A percentile compares a stretch with the other conserved stretches of the same genome.
Evolutionary conservation across 176 grass and related monocot species (phyloP).

Genomic region (Aegilops umbellulata): DNA sequence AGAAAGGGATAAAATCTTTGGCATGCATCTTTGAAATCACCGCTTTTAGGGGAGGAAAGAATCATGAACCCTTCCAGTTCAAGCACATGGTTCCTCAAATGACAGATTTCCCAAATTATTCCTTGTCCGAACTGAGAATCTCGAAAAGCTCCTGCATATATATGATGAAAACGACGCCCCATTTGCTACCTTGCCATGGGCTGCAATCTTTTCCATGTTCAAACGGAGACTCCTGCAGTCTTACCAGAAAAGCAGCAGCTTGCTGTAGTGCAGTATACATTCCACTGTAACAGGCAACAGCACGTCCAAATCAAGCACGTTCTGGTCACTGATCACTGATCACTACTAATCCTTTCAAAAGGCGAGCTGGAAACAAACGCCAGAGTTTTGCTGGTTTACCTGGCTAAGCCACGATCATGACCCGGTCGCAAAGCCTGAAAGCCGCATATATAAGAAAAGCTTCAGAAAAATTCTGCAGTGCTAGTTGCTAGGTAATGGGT

Average conservation of each 20-base stretch:
- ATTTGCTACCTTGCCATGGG: background rate
- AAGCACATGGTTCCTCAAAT: background rate
- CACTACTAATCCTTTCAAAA: slow-evolving; percentile 39
- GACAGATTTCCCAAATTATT: slow-evolving; percentile 22
- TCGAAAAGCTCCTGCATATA: slow-evolving; percentile 18
- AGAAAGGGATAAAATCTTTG: background rate
- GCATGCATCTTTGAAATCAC: background rate
- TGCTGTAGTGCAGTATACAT: background rate
- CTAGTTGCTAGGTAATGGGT: slow-evolving; percentile 36
- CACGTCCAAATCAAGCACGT: slow-evolving; percentile 20
- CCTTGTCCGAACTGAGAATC: background rate
- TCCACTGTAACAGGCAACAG: background rate
- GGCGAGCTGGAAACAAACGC: background rate
- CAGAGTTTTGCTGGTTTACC: slow-evolving; percentile 14
- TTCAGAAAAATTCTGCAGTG: background rate
- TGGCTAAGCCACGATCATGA: slow-evolving; percentile 33
- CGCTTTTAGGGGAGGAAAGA: background rate
- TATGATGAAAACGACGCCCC: slow-evolving; percentile 19
- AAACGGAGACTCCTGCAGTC: slow-evolving; percentile 21
- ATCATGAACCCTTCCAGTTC: background rate
- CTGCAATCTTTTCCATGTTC: slow-evolving; percentile 38
- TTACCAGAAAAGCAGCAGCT: background rate
- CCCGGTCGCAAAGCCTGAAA: slow-evolving; percentile 33
- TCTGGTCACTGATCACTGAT: background rate
- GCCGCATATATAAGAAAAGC: background rate